phyloP scores from a whole-genome alignment of 2,329 filamentous ascomycete genomes.

The Diaporthe ampelina region DNA sequence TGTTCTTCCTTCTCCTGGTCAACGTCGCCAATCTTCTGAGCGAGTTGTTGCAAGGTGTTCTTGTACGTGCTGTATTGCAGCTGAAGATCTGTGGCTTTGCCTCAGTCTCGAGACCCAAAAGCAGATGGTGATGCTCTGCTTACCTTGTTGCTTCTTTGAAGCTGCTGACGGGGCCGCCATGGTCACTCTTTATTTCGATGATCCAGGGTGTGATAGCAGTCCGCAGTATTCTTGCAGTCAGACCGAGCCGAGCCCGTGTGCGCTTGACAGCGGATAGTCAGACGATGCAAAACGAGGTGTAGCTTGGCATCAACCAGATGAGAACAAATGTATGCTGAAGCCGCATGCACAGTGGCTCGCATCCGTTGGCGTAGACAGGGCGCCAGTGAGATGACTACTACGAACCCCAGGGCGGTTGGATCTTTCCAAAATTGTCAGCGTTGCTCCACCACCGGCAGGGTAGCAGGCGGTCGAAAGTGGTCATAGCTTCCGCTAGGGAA shows the following conservation, averaged over 20 bases:
- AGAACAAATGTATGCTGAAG: not conserved
- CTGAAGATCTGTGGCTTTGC: constrained; percentile 76
- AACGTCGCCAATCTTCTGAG: constrained; percentile 96
- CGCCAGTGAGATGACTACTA: not conserved
- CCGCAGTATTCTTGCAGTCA: not conserved
- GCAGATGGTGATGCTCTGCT: constrained; percentile 44
- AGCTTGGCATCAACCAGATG: constrained; percentile 1
- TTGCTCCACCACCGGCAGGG: constrained; percentile 19
- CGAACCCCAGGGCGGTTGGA: not conserved
- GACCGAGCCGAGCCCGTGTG: not conserved
- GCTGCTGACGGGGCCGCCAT: constrained; percentile 68
- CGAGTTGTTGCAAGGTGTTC: constrained; percentile 87
- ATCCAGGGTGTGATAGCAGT: not conserved
- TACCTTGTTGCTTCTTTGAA: constrained; percentile 83
- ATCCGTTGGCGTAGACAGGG: not conserved
- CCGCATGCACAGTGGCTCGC: not conserved
- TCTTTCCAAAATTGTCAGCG: constrained; percentile 27
- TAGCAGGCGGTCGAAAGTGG: constrained; percentile 29
- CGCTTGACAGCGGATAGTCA: not conserved
- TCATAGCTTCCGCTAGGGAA: constrained; percentile 32
- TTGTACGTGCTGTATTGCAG: constrained; percentile 84
- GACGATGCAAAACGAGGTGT: not conserved
- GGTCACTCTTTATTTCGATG: constrained; percentile 39
- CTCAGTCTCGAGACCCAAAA: constrained; percentile 8
- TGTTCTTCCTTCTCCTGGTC: constrained; percentile 98